These are phyloP conservation scores for Aureobasidium sp. DNA, from an alignment of 2,329 filamentous ascomycete genomes.

Conservation along the genomic window DNA sequence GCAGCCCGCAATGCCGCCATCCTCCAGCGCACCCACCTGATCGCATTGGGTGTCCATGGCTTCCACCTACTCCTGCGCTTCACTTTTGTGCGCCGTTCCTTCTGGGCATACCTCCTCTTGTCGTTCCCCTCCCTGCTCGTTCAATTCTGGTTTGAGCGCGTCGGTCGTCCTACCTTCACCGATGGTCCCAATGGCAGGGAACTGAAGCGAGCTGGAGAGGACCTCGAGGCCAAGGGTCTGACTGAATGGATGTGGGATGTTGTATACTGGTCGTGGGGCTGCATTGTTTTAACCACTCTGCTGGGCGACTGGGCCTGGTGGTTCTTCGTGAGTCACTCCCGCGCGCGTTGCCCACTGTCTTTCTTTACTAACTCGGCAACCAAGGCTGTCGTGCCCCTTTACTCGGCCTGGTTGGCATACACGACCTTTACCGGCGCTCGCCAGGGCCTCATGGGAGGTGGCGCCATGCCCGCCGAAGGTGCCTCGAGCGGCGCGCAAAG, in stretches of 20 bases:
- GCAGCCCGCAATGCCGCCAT: conserved; percentile 71
- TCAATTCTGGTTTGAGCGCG: conserved; percentile 75
- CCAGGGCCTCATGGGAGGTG: conserved; percentile 35
- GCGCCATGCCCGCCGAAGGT: conserved; percentile 24
- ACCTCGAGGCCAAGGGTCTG: conserved; percentile 75
- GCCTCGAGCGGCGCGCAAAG: conserved; percentile 26
- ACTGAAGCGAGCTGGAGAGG: conserved; percentile 73
- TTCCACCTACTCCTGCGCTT: conserved; percentile 65
- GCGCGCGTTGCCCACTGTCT: not conserved
- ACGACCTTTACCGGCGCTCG: conserved; percentile 38
- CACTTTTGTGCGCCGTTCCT: conserved; percentile 42
- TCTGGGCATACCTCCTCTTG: conserved; percentile 61
- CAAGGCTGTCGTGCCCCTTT: conserved; percentile 34
- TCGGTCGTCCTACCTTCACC: conserved; percentile 69
- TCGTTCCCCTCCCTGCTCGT: conserved; percentile 67
- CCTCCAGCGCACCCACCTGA: conserved; percentile 74
- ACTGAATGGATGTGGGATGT: conserved; percentile 99
- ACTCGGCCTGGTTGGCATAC: conserved; percentile 37
- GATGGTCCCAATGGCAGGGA: conserved; percentile 46
- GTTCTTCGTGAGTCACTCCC: conserved; percentile 38
- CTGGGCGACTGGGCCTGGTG: conserved; percentile 76
- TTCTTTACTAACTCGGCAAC: not conserved
- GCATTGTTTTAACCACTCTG: conserved; percentile 59
- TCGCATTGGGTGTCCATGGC: conserved; percentile 60
- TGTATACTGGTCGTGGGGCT: conserved; percentile 86